These are phyloP conservation scores for Botrytis porri DNA, from an alignment of 2,329 filamentous ascomycete genomes.

Conservation along the genomic window DNA sequence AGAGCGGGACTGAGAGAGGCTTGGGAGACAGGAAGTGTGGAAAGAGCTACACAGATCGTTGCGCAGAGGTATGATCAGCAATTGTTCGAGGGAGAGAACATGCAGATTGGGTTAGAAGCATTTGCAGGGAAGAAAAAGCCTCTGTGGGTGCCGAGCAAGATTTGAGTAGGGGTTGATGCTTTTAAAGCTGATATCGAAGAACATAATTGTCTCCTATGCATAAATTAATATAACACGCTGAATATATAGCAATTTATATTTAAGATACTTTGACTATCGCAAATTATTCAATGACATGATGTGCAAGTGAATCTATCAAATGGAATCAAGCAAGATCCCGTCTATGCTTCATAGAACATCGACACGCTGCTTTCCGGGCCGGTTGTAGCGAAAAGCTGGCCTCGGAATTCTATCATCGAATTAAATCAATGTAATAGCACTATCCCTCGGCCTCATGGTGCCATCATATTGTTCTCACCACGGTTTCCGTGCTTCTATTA, in stretches of 20 bases:
- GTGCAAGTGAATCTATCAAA: not conserved
- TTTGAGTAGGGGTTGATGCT: slow-evolving; percentile 40
- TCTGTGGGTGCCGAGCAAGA: slow-evolving; percentile 62
- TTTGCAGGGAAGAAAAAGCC: slow-evolving; percentile 74
- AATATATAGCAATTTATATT: not conserved
- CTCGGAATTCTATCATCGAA: not conserved
- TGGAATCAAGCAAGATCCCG: not conserved
- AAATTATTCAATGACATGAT: not conserved
- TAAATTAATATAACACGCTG: not conserved
- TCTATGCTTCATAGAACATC: not conserved
- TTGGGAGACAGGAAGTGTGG: slow-evolving; percentile 63
- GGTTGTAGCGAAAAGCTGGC: not conserved
- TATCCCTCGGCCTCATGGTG: not conserved
- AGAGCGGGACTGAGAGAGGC: slow-evolving; percentile 67
- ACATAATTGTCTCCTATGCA: too few relatives aligned
- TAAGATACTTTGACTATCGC: not conserved
- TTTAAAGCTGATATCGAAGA: not conserved
- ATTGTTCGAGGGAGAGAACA: slow-evolving; percentile 65
- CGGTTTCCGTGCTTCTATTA: not conserved
- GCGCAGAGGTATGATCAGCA: slow-evolving; percentile 51
- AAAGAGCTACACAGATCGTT: slow-evolving; percentile 56
- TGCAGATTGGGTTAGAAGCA: slow-evolving; percentile 68
- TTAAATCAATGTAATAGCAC: not conserved
- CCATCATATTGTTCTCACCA: not conserved
- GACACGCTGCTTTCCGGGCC: not conserved